These are phyloP conservation scores for Epichloe scottii DNA, from an alignment of 2,329 filamentous ascomycete genomes.

Conservation along the genomic window DNA sequence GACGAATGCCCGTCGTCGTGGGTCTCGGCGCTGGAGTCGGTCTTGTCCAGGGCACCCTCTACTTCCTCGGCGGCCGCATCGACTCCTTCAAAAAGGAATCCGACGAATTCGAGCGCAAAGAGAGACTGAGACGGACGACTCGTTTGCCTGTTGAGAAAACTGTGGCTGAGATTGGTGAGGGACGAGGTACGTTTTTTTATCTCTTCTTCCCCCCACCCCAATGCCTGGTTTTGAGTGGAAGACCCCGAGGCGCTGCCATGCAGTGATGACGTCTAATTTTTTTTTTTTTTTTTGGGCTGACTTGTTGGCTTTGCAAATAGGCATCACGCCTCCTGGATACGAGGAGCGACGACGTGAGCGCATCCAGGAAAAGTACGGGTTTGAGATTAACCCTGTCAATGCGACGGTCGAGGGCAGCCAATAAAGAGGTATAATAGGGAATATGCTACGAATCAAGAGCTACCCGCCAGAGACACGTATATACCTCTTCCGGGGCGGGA, in stretches of 20 bases:
- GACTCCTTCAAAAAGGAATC: constrained; percentile 41
- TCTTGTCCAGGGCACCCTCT: constrained; percentile 47
- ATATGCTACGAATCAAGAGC: neutral
- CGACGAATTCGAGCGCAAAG: constrained; percentile 64
- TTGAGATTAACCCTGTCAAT: constrained; percentile 62
- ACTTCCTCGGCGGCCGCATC: constrained; percentile 54
- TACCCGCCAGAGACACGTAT: constrained; percentile 15
- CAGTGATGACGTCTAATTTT: neutral
- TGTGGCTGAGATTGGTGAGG: constrained; percentile 70
- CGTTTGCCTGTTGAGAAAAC: constrained; percentile 69
- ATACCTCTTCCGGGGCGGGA: constrained; percentile 23
- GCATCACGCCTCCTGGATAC: constrained; percentile 69
- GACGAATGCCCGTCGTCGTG: constrained; percentile 55
- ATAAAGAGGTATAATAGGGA: constrained; percentile 12
- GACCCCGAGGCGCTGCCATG: neutral
- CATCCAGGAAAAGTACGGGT: constrained; percentile 76
- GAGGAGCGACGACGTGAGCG: constrained; percentile 71
- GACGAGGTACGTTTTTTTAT: constrained; percentile 51
- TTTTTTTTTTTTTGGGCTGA: neutral
- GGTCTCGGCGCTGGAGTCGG: constrained; percentile 51
- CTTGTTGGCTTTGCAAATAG: constrained; percentile 29
- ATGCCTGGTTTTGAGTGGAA: neutral
- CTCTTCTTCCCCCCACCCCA: neutral
- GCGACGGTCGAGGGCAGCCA: constrained; percentile 34
- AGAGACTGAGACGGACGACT: constrained; percentile 59